These are phyloP conservation scores for Monosporascus sp. DNA, from an alignment of 2,329 filamentous ascomycete genomes.

Conservation along the genomic window DNA sequence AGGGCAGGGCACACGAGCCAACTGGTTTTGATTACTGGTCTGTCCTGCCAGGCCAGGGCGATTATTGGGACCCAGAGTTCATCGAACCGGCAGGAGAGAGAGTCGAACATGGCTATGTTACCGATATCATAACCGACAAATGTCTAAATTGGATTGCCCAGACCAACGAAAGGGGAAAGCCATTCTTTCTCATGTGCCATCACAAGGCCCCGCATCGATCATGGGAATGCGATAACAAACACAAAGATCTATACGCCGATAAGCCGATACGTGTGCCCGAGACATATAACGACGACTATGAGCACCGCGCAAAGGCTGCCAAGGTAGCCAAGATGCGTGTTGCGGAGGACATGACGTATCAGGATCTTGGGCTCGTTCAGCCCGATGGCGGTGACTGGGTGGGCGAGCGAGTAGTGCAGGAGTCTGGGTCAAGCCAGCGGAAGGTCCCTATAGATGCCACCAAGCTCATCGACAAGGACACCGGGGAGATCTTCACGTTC, in stretches of 20 bases:
- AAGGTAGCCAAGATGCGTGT: conserved; percentile 47
- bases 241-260: conserved; percentile 40
- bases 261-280: conserved; percentile 43
- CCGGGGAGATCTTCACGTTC: conserved; percentile 42
- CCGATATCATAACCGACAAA: conserved; percentile 49
- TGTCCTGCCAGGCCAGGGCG: conserved; percentile 46
- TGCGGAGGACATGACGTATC: conserved; percentile 46
- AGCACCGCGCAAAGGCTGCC: conserved; percentile 45
- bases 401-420: conserved; percentile 28
- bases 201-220: conserved; percentile 50
- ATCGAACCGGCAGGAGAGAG: conserved; percentile 33
- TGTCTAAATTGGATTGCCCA: conserved; percentile 36
- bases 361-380: conserved; percentile 45
- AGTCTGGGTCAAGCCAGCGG: conserved; percentile 19
- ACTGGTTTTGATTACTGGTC: conserved; percentile 48
- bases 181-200: conserved; percentile 53
- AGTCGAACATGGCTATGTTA: conserved; percentile 39
- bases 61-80: conserved; percentile 46
- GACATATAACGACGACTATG: conserved; percentile 50
- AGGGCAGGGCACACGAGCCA: conserved; percentile 40
- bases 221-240: conserved; percentile 46
- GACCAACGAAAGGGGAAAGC: conserved; percentile 28
- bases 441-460: conserved; percentile 20
- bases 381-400: conserved; percentile 41
- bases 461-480: conserved; percentile 40